These are phyloP conservation scores for Streptanthus diversifolius DNA, from an alignment of 345 rosid species.

Conservation along the genomic window DNA sequence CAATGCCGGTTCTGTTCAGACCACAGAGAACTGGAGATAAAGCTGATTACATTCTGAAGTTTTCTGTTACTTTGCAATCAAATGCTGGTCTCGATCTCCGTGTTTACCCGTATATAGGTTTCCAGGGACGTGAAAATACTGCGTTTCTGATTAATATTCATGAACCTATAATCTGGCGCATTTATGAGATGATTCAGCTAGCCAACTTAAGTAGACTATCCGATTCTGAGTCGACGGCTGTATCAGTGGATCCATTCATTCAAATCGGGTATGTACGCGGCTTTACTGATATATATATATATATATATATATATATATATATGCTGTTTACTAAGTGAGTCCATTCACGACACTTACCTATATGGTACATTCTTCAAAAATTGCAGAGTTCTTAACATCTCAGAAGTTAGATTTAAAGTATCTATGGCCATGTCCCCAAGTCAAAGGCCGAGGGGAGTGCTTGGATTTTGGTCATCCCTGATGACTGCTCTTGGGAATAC, in stretches of 20 bases:
- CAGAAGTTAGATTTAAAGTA: slow-evolving; percentile 87
- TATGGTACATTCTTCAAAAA: slow-evolving; percentile 26
- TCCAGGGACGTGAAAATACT: slow-evolving; percentile 85
- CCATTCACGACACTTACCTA: neutral
- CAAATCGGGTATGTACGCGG: slow-evolving; percentile 65
- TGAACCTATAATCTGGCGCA: slow-evolving; percentile 98
- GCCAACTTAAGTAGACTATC: slow-evolving; percentile 66
- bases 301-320: too few species aligned
- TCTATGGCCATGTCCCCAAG: slow-evolving; percentile 97
- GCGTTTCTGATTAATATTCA: slow-evolving; percentile 89
- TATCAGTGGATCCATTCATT: slow-evolving; percentile 94
- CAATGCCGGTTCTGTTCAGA: slow-evolving; percentile 94
- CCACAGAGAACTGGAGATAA: slow-evolving; percentile 79
- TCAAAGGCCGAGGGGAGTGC: slow-evolving; percentile 94
- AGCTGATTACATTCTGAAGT: slow-evolving; percentile 64
- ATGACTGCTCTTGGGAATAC: slow-evolving; percentile 99
- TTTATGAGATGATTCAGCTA: slow-evolving; percentile 95
- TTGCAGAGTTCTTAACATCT: slow-evolving; percentile 75
- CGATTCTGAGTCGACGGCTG: slow-evolving; percentile 67
- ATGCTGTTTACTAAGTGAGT: neutral
- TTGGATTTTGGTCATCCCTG: slow-evolving; percentile 96
- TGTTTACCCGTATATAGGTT: slow-evolving; percentile 85
- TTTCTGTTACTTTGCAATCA: slow-evolving; percentile 73
- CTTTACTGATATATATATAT: neutral
- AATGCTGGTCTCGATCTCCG: slow-evolving; percentile 76